phyloP scores from a whole-genome alignment of 139 green algal genomes.

The Ettlia oleoabundans region DNA sequence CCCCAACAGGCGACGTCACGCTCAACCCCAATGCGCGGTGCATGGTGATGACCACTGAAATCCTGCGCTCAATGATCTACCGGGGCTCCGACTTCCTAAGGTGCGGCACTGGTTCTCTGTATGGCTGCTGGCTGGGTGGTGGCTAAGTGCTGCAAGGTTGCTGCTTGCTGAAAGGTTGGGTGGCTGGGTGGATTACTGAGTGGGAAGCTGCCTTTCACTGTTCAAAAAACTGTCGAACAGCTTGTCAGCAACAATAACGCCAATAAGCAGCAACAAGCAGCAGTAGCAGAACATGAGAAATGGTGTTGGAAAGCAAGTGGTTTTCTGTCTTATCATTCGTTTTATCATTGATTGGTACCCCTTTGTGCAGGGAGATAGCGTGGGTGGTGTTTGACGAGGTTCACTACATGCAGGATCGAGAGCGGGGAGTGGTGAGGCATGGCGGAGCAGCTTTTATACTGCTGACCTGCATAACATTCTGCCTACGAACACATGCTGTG shows the following conservation, averaged over 20 bases:
- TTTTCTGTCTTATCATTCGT: not conserved
- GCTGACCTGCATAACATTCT: no score
- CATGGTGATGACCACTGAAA: slow-evolving; percentile 99
- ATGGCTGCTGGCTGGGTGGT: not conserved
- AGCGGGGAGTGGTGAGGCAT: slow-evolving; percentile 93
- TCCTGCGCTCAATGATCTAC: slow-evolving; percentile 94
- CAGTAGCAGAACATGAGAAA: no score
- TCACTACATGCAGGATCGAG: slow-evolving; percentile 90
- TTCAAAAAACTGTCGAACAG: not conserved
- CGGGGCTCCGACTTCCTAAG: slow-evolving; percentile 87
- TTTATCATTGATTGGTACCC: not conserved
- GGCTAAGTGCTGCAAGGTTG: not conserved
- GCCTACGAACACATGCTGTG: no score
- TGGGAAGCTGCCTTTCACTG: no score
- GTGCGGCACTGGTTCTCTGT: not conserved
- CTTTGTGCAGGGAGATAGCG: slow-evolving; percentile 68
- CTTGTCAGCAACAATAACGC: not conserved
- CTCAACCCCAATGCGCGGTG: slow-evolving; percentile 89
- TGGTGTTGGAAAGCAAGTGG: not conserved
- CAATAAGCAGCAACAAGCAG: no score
- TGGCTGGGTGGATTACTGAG: no score
- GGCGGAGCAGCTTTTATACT: no score
- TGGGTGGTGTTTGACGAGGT: slow-evolving; percentile 99
- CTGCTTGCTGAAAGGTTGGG: no score
- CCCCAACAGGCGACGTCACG: slow-evolving; percentile 84